Base-by-base conservation (phyloP, 73 alveolate genomes). In the Paramecium primaurelia region DNA sequence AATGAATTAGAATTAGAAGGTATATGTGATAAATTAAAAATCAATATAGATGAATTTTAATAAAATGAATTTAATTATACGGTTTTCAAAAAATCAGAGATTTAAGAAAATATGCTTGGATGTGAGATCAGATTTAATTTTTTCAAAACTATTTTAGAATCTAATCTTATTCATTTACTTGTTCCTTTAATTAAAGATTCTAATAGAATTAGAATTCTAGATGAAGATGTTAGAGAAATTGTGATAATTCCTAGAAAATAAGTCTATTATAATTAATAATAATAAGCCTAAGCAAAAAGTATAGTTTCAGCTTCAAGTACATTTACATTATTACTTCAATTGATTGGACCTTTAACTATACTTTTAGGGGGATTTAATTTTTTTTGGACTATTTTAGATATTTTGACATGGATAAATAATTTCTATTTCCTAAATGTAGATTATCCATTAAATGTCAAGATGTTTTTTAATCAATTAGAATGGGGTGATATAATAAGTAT, bases 361-460 rank as follows among this genome's bases (percentile, higher is more conserved):
- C 9, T 71, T 7, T 20, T 71, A 6, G 86, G 86, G 2, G 86
- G 86, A 14, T 71, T 71, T 30, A 42, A 71, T 42, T 71, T 71
- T 71, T 71, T 71, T 11, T 37, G 49, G 58, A 30, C 86, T 5
- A 71, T 71, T 30, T 71, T 71, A 18, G 86, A 71, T 30, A 71
- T 71, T 71, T 34, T 71, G 44, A 71, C 59, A 4, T 71, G 86
- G 86, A 71, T 71, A 7, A 71, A 71, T 71, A 71, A 71, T 37
- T 71, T 71, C n/a, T 71, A 71, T 32, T 71, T 32, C 26, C 49
- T 71, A 30, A 71, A 71, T 34, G 44, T 71, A 11, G 59, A 71
- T 12, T 71, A 32, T 71, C 86, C 86, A 10, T 8, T 30, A 14
- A 71, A 71, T 71, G 86, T 71, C 30, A 14, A 71, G 58, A 12